Conservation (phyloP, 805 yeast genomes). For the Metschnikowia sp. region DNA sequence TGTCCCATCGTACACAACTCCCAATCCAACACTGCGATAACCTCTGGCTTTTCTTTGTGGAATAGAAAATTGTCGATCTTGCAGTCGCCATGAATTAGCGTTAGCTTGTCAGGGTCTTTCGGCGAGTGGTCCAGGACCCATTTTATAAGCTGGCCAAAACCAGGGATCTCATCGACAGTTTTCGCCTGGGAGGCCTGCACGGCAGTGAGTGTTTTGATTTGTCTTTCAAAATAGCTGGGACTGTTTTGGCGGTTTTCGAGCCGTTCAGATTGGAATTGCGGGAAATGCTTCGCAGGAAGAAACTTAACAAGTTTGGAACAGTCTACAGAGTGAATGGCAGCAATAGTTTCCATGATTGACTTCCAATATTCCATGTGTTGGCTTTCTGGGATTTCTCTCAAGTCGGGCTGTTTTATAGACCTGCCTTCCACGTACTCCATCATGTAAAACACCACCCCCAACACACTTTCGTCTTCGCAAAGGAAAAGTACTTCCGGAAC, state of each 20-base stretch:
- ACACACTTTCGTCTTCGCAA: constrained; percentile 53
- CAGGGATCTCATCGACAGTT: constrained; percentile 47
- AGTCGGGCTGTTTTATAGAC: constrained; percentile 51
- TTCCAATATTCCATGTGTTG: constrained; percentile 40
- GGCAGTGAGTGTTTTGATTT: constrained; percentile 43
- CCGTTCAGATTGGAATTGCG: constrained; percentile 31
- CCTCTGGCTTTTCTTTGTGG: constrained; percentile 48
- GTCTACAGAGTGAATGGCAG: constrained; percentile 49
- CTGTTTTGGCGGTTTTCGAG: constrained; percentile 12
- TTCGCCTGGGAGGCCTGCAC: constrained; percentile 39
- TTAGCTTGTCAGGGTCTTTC: constrained; percentile 39
- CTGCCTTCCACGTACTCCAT: constrained; percentile 60
- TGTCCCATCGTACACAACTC: constrained; percentile 64
- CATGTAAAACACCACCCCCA: constrained; percentile 56
- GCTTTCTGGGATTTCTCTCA: constrained; percentile 31
- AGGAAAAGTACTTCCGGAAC: constrained; percentile 51
- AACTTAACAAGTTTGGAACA: constrained; percentile 37
- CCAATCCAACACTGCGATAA: constrained; percentile 62
- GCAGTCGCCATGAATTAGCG: constrained; percentile 62
- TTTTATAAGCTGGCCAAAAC: constrained; percentile 37
- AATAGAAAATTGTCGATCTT: constrained; percentile 62
- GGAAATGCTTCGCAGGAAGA: constrained; percentile 47
- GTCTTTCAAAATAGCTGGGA: constrained; percentile 50
- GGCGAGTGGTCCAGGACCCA: constrained; percentile 48
- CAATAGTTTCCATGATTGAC: constrained; percentile 45